A percentile compares a stretch with the other conserved stretches of the same genome.
Evolutionary conservation across 2,329 filamentous ascomycete genomes (phyloP).

Genomic region (Ascochyta clinopodiicola): DNA sequence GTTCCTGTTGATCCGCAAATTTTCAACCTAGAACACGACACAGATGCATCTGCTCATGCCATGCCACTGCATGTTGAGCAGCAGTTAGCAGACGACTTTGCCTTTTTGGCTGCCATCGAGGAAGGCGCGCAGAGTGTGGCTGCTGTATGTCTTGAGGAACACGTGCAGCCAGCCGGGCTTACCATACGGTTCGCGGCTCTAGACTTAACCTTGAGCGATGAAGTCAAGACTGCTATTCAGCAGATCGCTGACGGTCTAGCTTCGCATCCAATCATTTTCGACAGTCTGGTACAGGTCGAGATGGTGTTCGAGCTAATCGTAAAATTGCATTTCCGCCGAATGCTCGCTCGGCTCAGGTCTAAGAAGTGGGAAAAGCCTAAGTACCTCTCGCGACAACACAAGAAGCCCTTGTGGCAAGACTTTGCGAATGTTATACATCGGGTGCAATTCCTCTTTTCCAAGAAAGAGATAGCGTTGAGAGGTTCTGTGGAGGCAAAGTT

Average conservation of each 20-base stretch:
- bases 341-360: slow-evolving; percentile 12
- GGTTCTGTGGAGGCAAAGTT: background rate
- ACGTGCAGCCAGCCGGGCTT: background rate
- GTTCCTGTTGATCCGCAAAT: slow-evolving; percentile 10
- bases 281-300: background rate
- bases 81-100: slow-evolving; percentile 13
- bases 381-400: slow-evolving; percentile 11
- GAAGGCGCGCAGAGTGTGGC: slow-evolving; percentile 16
- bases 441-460: slow-evolving; percentile 9
- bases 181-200: slow-evolving; percentile 11
- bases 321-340: slow-evolving; percentile 7
- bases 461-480: slow-evolving; percentile 3
- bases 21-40: background rate
- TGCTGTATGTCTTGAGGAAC: slow-evolving; percentile 13
- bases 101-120: slow-evolving; percentile 11
- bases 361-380: slow-evolving; percentile 15
- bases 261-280: background rate
- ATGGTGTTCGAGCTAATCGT: slow-evolving; percentile 2
- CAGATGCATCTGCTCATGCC: background rate
- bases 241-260: background rate
- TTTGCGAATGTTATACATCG: slow-evolving; percentile 8
- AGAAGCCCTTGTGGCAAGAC: slow-evolving; percentile 12
- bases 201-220: background rate
- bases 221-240: slow-evolving; percentile 4
- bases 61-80: slow-evolving; percentile 7